Percentiles rank a stretch among this genome's conserved stretches.
Conservation (phyloP, 345 rosid genomes). For the Acer negundo region DNA sequence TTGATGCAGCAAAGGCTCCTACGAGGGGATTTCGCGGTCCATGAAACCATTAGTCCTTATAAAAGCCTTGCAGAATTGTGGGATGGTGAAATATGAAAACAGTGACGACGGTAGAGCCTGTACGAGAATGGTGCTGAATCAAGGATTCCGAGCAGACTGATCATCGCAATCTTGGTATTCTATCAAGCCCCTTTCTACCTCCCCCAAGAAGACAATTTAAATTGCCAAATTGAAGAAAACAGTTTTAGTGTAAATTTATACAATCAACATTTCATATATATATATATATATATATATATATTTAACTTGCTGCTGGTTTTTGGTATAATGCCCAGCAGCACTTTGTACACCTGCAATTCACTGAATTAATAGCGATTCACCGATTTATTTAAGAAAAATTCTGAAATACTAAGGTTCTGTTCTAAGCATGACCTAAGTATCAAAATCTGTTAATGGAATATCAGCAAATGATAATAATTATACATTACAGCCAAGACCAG, state of each 20-base stretch:
- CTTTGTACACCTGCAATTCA: background rate
- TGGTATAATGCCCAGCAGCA: background rate
- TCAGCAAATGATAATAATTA: background rate
- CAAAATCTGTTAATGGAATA: background rate
- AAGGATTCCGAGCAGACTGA: background rate
- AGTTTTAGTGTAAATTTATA: too few species aligned
- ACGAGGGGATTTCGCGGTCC: constrained; percentile 52
- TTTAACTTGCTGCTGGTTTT: background rate
- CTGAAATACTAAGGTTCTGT: background rate
- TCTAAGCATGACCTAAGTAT: background rate
- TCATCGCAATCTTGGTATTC: background rate
- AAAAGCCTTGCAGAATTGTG: constrained; percentile 51
- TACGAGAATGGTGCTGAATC: background rate
- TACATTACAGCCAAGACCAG: background rate
- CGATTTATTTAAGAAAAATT: background rate
- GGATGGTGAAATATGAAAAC: constrained; percentile 58
- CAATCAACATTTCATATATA: background rate
- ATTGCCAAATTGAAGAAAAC: background rate
- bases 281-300: too few species aligned
- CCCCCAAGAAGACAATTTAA: background rate
- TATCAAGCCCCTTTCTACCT: background rate
- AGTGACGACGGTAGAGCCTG: background rate
- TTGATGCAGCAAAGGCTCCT: constrained; percentile 57
- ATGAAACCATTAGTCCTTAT: constrained; percentile 49
- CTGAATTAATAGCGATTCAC: background rate